Evolutionary conservation across 768 basidiomycete species (phyloP).

Genomic region (Gelatoporia subvermispora): DNA sequence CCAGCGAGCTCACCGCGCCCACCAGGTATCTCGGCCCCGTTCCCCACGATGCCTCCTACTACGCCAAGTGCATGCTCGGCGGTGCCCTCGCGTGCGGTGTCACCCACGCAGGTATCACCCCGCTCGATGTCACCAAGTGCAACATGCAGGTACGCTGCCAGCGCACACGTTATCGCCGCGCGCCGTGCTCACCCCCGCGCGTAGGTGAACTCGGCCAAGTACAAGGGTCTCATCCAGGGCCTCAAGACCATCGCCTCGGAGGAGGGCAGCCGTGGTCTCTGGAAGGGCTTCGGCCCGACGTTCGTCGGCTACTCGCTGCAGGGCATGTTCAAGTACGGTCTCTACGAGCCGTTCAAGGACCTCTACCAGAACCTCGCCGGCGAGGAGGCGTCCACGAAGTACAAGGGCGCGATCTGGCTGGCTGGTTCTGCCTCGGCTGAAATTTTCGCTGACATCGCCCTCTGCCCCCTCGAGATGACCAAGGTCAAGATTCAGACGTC

Average conservation of each 20-base stretch:
- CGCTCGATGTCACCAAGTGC: conserved; percentile 85
- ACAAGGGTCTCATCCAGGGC: conserved; percentile 58
- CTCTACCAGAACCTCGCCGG: conserved; percentile 85
- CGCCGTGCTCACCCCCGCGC: not conserved
- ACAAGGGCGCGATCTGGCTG: conserved; percentile 90
- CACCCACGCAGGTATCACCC: conserved; percentile 85
- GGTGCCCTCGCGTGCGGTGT: conserved; percentile 84
- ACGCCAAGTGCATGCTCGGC: conserved; percentile 83
- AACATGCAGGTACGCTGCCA: conserved; percentile 73
- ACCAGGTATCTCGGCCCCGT: conserved; percentile 63
- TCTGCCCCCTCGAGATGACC: conserved; percentile 93
- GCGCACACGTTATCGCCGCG: not conserved
- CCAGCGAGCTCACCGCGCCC: conserved; percentile 1
- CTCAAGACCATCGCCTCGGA: conserved; percentile 67
- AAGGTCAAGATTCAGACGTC: conserved; percentile 90
- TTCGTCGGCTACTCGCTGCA: conserved; percentile 91
- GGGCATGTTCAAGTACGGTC: conserved; percentile 98
- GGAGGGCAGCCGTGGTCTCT: conserved; percentile 81
- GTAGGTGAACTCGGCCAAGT: conserved; percentile 75
- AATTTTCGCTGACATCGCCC: conserved; percentile 92
- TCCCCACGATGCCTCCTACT: conserved; percentile 71
- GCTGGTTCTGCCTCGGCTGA: conserved; percentile 93
- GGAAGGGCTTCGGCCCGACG: conserved; percentile 94
- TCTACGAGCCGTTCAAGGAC: conserved; percentile 97
- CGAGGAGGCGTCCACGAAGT: conserved; percentile 71